Evolutionary conservation across 1,139 yeast species (phyloP), one percentile per base, ranked within the genome.

Genomic region (Pneumocystis jirovecii): DNA sequence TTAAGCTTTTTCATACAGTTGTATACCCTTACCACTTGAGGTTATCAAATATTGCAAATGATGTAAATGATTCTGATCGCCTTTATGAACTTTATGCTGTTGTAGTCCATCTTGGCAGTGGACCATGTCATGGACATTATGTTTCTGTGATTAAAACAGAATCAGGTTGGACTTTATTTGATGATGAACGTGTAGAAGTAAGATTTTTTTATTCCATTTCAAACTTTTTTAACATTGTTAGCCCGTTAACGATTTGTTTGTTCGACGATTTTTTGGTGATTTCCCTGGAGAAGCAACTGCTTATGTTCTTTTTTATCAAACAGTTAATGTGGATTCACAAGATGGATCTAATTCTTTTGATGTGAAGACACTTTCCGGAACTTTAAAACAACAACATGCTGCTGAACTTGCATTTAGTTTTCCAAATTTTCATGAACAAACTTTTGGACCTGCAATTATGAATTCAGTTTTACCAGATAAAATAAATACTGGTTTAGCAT

Each of bases 111-210:
- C 86, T 93, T 71, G 98, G 98, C 3, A 96, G 97, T 1, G 97
- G 97, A 0, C 97, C 97, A 1, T 90, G 90, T 79, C 97, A 91
- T 76, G 98, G 98, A 0, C 98, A 93, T 74, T 93, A 93, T 73
- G 91, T 93, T 17, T 83, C 96, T 0, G 78, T 93, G 10, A 87
- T 95, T 69, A 90, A 90, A 73, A 86, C 91, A 17, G 85, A 83
- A 66, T 81, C 83, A 29, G 89, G 96, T 0, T 93, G 98, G 98
- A 77, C 93, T 42, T 76, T 93, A 67, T 93, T 89, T 76, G 98
- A 93, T 74, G 98, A 93, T 74, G 98, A 93, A 75, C 85, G 95
- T 25, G 96, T 91, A 5, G 97, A 91, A 12, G 34, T 50, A 21
- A 25, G 57, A 19, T 2, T 44, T 44, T 45, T 25, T 29, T 50